Percentiles rank a stretch among this genome's conserved stretches.
phyloP scores from a whole-genome alignment of 2,329 filamentous ascomycete species.

The Akanthomyces lecanii region DNA sequence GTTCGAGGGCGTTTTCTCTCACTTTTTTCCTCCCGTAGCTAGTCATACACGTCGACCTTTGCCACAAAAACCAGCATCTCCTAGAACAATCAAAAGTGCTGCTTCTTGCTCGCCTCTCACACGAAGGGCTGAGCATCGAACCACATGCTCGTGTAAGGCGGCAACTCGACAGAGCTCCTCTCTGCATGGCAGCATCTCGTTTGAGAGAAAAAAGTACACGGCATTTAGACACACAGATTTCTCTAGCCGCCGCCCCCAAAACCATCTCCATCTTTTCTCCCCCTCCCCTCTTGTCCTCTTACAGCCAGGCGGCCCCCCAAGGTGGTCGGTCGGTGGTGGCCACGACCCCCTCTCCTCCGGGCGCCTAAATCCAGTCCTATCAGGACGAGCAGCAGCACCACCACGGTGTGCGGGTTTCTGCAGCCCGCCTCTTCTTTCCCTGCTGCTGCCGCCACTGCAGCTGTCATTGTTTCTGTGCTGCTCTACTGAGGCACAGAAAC shows the following conservation, averaged over 20 bases:
- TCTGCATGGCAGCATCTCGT: too few species aligned
- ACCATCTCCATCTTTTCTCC: not conserved
- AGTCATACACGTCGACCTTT: too few species aligned
- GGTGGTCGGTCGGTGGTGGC: not conserved
- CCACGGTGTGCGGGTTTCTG: not conserved
- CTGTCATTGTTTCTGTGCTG: too few species aligned
- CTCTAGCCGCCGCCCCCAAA: slow-evolving; percentile 12
- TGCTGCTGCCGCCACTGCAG: not conserved
- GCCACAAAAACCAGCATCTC: too few species aligned
- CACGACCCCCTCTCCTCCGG: not conserved
- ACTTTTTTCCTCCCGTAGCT: not conserved
- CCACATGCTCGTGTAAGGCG: not conserved
- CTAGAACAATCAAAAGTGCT: too few species aligned
- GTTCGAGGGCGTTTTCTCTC: not conserved
- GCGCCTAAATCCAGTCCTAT: slow-evolving; percentile 16
- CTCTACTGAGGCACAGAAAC: not conserved
- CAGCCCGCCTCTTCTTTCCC: not conserved
- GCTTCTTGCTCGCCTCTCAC: not conserved
- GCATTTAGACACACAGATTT: not conserved
- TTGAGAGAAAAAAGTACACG: not conserved
- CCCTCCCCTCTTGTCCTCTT: not conserved
- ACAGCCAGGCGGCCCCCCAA: not conserved
- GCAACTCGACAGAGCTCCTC: not conserved
- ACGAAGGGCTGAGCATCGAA: not conserved
- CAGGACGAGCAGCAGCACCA: slow-evolving; percentile 2